phyloP scores from a whole-genome alignment of 225 moss, liverwort and hornwort genomes.

The Sphagnum tenellum region DNA sequence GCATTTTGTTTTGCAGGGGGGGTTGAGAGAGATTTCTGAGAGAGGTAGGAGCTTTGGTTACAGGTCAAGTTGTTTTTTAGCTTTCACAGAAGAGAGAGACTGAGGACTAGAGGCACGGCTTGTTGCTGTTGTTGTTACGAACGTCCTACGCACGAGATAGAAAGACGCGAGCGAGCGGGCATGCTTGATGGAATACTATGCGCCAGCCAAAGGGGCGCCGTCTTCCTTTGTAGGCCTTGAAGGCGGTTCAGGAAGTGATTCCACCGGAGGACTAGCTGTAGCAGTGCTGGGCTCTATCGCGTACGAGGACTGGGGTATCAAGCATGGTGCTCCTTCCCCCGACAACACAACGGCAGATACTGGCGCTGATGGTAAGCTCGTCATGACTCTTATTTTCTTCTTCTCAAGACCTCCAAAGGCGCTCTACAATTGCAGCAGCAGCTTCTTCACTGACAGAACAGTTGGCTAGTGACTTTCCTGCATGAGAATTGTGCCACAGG shows the following conservation, averaged over 20 bases:
- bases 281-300: conserved; percentile 42
- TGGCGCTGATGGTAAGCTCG: conserved; percentile 46
- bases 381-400: neutral
- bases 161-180: conserved; percentile 49
- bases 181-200: conserved; percentile 99
- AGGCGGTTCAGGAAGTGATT: conserved; percentile 45
- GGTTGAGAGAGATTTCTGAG: too few relatives aligned
- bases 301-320: conserved; percentile 71
- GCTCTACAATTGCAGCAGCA: too few relatives aligned
- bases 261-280: conserved; percentile 29
- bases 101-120: neutral
- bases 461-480: too few relatives aligned
- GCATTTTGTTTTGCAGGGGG: too few relatives aligned
- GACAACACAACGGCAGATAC: conserved; percentile 46
- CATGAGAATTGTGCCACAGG: too few relatives aligned
- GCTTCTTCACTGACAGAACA: too few relatives aligned
- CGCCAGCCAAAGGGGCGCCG: conserved; percentile 95
- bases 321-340: conserved; percentile 65
- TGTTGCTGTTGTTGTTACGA: too few relatives aligned
- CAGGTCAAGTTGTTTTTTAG: too few relatives aligned
- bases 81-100: too few relatives aligned
- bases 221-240: conserved; percentile 91
- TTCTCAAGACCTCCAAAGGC: too few relatives aligned
- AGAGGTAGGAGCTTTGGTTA: too few relatives aligned
- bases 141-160: neutral